Base-by-base conservation (phyloP, 495 filamentous ascomycete species). In the Durotheca rogersii region DNA sequence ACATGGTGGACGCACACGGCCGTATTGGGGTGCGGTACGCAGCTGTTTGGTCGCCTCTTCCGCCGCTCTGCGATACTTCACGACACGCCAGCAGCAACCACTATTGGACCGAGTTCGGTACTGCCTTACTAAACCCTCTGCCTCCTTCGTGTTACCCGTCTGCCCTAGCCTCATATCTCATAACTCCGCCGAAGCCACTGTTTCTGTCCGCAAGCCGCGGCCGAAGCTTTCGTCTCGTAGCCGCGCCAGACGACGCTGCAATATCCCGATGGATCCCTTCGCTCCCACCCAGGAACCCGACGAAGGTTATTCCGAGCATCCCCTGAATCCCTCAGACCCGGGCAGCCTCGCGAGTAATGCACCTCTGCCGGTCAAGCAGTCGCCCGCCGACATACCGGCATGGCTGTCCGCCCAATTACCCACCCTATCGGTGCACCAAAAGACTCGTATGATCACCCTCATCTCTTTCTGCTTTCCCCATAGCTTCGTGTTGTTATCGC, bases 271-370 rank as follows among this genome's bases (percentile, higher is more conserved):
- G 68, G 68, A 69, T 43, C 43, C 64, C 21, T 70, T 70, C 44
- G 55, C 62, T 11, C 56, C 61, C 31, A 30, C 59, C 17, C 67
- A 70, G 37, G 71, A 73, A 51, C 76, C 74, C 37, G 78, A 81
- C 67, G 78, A 81, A 62, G 78, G 78, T 56, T 81, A 81, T 60
- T 80, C 76, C 25, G 78, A 81, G 60, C 74, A 77, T 59, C 78
- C 78, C 41, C 66, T 81, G 51, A 77, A 67, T 50, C 66, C 68
- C 16, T 66, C 67, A 33, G 55, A 67, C 21, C 51, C 70, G 15
- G 35, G 51, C 34, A 47, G 30, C 39, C 55, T 56, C 35, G 36
- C 41, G 9, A 62, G 53, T 32, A 58, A 55, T 55, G 41, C 54
- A 18, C 53, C 56, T 7, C 41, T 63, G 42, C 41, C 51, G 34